These are phyloP conservation scores for Ophiostoma pallidulum DNA, from an alignment of 2,329 filamentous ascomycete species.

Conservation along the genomic window DNA sequence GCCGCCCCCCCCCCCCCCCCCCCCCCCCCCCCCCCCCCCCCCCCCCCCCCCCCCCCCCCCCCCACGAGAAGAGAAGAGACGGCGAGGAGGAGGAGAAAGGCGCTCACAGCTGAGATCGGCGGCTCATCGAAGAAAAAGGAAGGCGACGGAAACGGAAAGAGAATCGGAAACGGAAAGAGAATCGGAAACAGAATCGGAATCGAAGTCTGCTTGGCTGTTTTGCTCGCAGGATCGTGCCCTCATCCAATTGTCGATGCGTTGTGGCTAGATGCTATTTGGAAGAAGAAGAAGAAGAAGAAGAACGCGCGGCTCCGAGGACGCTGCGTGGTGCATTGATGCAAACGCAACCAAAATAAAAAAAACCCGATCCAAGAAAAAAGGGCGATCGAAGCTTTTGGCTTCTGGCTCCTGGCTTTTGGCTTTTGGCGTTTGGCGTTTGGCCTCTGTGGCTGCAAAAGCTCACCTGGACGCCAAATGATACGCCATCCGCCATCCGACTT, in stretches of 20 bases:
- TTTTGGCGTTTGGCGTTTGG: too few relatives aligned
- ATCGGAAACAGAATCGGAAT: too few relatives aligned
- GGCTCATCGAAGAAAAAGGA: not conserved
- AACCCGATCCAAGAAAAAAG: too few relatives aligned
- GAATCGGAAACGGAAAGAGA: too few relatives aligned
- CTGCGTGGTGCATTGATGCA: not conserved
- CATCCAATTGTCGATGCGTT: not conserved
- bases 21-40: too few relatives aligned
- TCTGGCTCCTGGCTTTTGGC: too few relatives aligned
- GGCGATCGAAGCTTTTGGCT: not conserved
- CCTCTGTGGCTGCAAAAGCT: too few relatives aligned
- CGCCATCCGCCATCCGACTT: slow-evolving; percentile 2
- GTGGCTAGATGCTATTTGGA: not conserved
- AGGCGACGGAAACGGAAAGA: too few relatives aligned
- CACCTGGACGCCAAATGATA: not conserved
- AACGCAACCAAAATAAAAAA: too few relatives aligned
- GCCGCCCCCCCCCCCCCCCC: too few relatives aligned
- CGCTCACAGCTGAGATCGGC: not conserved
- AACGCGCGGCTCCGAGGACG: not conserved
- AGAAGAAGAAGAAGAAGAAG: not conserved
- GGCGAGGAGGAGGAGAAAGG: not conserved
- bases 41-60: too few relatives aligned
- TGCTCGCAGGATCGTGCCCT: not conserved
- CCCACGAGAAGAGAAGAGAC: not conserved
- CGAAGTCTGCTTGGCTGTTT: too few relatives aligned